These are phyloP conservation scores for Pythium phragmiticola DNA, from an alignment of 352 stramenopile genomes.

Conservation along the genomic window DNA sequence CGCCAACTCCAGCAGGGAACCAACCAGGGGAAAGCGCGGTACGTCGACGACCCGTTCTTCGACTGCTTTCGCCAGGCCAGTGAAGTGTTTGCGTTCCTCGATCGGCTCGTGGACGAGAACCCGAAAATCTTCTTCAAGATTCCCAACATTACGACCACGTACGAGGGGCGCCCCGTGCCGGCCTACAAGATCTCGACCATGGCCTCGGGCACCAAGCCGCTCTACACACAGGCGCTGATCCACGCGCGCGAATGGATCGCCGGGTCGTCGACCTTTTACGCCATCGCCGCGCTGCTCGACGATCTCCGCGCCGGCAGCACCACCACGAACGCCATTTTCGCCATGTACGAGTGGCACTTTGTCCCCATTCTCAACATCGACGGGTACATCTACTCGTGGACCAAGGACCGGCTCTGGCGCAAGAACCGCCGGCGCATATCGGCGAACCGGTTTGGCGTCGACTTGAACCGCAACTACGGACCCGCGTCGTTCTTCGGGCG, in stretches of 20 bases:
- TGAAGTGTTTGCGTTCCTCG: slow-evolving; percentile 31
- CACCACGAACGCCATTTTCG: slow-evolving; percentile 23
- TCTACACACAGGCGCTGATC: slow-evolving; percentile 33
- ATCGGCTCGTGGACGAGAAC: slow-evolving; percentile 32
- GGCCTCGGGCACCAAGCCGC: slow-evolving; percentile 15
- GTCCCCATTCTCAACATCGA: slow-evolving; percentile 40
- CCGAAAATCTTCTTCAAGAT: slow-evolving; percentile 32
- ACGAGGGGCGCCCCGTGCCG: slow-evolving; percentile 25
- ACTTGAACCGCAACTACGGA: slow-evolving; percentile 40
- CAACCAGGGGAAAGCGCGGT: slow-evolving; percentile 23
- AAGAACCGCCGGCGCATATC: slow-evolving; percentile 32
- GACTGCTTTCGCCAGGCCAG: slow-evolving; percentile 32
- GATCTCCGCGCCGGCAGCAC: slow-evolving; percentile 18
- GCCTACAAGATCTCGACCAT: slow-evolving; percentile 37
- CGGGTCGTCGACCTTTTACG: slow-evolving; percentile 29
- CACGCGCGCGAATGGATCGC: slow-evolving; percentile 40
- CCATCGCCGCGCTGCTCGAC: slow-evolving; percentile 30
- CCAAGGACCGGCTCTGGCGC: slow-evolving; percentile 27
- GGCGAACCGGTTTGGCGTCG: slow-evolving; percentile 22
- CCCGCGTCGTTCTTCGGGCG: slow-evolving; percentile 25
- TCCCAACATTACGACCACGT: slow-evolving; percentile 25
- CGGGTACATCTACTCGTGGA: slow-evolving; percentile 28
- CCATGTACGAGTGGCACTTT: slow-evolving; percentile 37
- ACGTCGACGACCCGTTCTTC: slow-evolving; percentile 34
- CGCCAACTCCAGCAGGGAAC: slow-evolving; percentile 6